These are phyloP conservation scores for Xylaria flabelliformis DNA, from an alignment of 495 filamentous ascomycete species.

Conservation along the genomic window DNA sequence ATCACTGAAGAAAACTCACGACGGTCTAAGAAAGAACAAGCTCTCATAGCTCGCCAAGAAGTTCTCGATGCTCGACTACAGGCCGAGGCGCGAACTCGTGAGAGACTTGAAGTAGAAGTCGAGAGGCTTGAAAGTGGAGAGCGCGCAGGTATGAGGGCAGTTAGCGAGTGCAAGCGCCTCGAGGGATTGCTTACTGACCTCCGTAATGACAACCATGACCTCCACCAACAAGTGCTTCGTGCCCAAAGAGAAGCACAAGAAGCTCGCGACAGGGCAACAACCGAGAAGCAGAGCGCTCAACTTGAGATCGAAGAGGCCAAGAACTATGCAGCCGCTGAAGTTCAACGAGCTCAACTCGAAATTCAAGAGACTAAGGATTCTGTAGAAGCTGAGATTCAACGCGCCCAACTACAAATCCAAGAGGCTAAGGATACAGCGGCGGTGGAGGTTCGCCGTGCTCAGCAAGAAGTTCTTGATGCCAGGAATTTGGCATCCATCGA, in stretches of 20 bases:
- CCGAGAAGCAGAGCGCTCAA: slow-evolving; percentile 71
- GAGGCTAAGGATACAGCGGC: slow-evolving; percentile 25
- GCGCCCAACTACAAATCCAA: slow-evolving; percentile 55
- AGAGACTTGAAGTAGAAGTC: slow-evolving; percentile 82
- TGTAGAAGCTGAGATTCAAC: slow-evolving; percentile 78
- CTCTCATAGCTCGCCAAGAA: slow-evolving; percentile 75
- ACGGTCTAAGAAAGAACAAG: slow-evolving; percentile 74
- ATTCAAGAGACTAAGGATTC: slow-evolving; percentile 80
- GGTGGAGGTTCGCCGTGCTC: slow-evolving; percentile 53
- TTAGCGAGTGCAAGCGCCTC: slow-evolving; percentile 64
- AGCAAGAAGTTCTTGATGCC: slow-evolving; percentile 83
- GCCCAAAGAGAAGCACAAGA: slow-evolving; percentile 84
- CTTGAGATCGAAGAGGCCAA: slow-evolving; percentile 82
- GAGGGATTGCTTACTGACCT: slow-evolving; percentile 69
- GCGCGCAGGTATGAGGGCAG: slow-evolving; percentile 66
- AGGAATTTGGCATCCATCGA: slow-evolving; percentile 77
- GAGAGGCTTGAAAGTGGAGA: slow-evolving; percentile 76
- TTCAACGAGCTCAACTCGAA: slow-evolving; percentile 81
- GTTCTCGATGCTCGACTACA: slow-evolving; percentile 78
- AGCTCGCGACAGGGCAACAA: slow-evolving; percentile 73
- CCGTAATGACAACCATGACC: slow-evolving; percentile 70
- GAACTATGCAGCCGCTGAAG: slow-evolving; percentile 77
- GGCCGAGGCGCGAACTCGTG: slow-evolving; percentile 75
- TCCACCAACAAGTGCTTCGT: slow-evolving; percentile 68
- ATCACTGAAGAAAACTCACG: slow-evolving; percentile 80